Base-by-base conservation (phyloP, 305 asterid species). In the Rubia tinctorum region DNA sequence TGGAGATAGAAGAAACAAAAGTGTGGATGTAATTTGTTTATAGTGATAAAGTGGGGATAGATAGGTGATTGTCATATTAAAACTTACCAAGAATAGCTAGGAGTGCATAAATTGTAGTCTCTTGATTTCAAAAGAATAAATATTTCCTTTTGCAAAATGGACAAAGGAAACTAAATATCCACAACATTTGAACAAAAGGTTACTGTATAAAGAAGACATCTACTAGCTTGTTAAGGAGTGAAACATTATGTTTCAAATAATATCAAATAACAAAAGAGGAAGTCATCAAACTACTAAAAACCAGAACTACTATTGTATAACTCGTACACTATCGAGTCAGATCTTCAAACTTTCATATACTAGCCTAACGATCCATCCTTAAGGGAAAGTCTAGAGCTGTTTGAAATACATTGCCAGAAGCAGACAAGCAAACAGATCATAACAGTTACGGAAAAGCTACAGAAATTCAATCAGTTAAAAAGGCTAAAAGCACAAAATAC, bases 401-500 rank as follows among this genome's bases (percentile, higher is more conserved):
- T 45, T 1, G n/a, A 68, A 23, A 39, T 39, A 64, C 18, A 68
- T 27, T n/a, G 20, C 59, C 59, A 53, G 18, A 53, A 18, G 58
- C 23, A 53, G 59, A 23, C 60, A 47, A 68, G 60, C 60, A 44
- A 23, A 45, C 18, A 44, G 72, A 43, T 68, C 72, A 23, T 23
- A 68, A 22, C 0, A 22, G 18, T 44, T 27, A 68, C 6, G 17
- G 7, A 25, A 69, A 51, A 15, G 43, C 13, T 6, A 7, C 39
- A 30, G 25, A 27, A 25, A 68, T 15, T 69, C 20, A 44, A 49
- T 7, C 15, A 30, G 8, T 30, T 69, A 8, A 27, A 47, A 49
- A 68, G 11, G 45, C 1, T 47, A 23, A 27, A 2, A 47, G 43
- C 73, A 49, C 73, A 49, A 69, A 45, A 25, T 8, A 5, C 5